These are phyloP conservation scores for Pseudotsuga menziesii DNA, from an alignment of 75 land plant genomes.

Conservation along the genomic window DNA sequence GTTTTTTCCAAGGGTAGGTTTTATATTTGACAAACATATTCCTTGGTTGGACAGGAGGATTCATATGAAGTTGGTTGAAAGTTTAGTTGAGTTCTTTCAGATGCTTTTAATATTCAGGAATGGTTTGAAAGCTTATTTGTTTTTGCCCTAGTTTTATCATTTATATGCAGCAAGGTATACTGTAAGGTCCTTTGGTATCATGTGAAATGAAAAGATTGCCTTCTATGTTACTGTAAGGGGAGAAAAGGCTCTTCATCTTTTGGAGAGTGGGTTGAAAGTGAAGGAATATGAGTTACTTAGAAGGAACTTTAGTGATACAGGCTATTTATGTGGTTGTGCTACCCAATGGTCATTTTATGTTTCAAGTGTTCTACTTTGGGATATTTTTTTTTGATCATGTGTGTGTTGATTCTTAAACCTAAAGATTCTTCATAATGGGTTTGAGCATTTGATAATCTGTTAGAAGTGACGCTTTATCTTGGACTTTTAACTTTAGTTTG, in stretches of 20 bases:
- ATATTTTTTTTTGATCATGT: too few relatives aligned
- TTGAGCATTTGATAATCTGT: too few relatives aligned
- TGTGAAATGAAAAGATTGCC: slow-evolving; percentile 92
- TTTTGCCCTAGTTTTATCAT: neutral
- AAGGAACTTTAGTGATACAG: slow-evolving; percentile 84
- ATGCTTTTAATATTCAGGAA: neutral
- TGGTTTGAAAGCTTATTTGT: neutral
- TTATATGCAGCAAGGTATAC: slow-evolving; percentile 63
- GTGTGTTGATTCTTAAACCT: too few relatives aligned
- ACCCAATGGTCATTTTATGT: too few relatives aligned
- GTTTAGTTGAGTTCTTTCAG: neutral
- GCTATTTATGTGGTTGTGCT: slow-evolving; percentile 14
- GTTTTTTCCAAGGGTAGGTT: slow-evolving; percentile 73
- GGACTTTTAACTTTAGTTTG: too few relatives aligned
- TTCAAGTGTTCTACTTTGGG: too few relatives aligned
- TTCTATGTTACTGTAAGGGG: slow-evolving; percentile 93
- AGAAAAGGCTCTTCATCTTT: slow-evolving; percentile 92
- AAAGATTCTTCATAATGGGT: too few relatives aligned
- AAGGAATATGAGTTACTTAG: slow-evolving; percentile 91
- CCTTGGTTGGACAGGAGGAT: neutral
- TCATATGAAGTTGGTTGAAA: neutral
- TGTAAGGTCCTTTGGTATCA: slow-evolving; percentile 84
- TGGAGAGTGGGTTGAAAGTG: slow-evolving; percentile 86
- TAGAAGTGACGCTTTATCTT: too few relatives aligned
- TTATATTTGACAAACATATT: neutral